Base-by-base conservation (phyloP, 2,329 filamentous ascomycete genomes). In the Aphanocladium album region DNA sequence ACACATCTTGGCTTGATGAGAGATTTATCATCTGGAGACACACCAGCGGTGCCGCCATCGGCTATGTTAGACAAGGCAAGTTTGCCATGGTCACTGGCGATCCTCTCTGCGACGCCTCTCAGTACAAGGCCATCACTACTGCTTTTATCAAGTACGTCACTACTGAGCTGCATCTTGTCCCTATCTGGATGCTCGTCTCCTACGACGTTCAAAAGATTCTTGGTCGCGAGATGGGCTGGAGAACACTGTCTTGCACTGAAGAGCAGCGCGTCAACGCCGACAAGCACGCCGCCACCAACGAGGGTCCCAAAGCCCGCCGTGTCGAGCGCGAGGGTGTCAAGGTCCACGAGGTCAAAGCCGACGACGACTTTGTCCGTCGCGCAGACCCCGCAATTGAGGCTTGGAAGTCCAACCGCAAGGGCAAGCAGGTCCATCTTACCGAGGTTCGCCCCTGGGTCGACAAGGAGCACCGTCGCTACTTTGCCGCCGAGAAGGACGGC, bases 1-100 rank as follows among this genome's bases (percentile, higher is more conserved):
- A 96, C 70, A 97, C 93, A 0, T 95, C 91, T 0, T 97, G 92
- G 91, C 83, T 95, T 8, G 93, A 97, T 72, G 89, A 92, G 7
- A 87, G 91, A 7, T 96, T 93, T 72, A 83, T 90, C 69, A 87
- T 96, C 61, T 97, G 91, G 91, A 87, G 93, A 33, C 91, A 96
- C 70, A 76, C 83, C 23, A 93, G 89, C 2, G 93, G 93, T 53
- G 93, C 92, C 0, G 92, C 92, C 5, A 82, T 96, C 37, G 90
- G 91, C 12, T 97, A 90, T 70, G 90, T 95, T 2, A 84, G 86
- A 50, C 85, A 89, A 65, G 86, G 82, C 23, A 89, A 89, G 66
- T 92, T 89, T 67, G 90, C 88, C 47, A 91, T 97, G 75, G 86
- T 93, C 39, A 89, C 93, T 17, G 93, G 93, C 60, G 88, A 97